Base-by-base conservation (phyloP, 306 rosid species). In the Arachis stenosperma region DNA sequence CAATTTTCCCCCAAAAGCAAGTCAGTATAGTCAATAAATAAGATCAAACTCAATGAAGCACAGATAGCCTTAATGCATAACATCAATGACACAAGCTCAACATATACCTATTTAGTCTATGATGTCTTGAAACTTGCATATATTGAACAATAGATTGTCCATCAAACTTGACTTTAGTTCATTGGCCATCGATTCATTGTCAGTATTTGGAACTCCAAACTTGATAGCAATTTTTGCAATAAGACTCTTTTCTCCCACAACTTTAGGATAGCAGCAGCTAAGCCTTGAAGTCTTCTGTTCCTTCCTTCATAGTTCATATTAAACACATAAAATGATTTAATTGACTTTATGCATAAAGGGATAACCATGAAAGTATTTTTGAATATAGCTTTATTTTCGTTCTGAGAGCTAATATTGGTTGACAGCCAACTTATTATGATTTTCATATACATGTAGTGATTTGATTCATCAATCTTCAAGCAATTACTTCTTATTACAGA, bases 241-340 rank as follows among this genome's bases (percentile, higher is more conserved):
- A 30, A 74, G 86, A 82, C 96, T 81, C 89, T 90, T 92, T 90
- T 92, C 74, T 92, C 87, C 98, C 98, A 92, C 82, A 92, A 61
- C 81, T 90, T 88, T 74, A 92, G 71, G 73, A 92, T 88, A 53
- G 98, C 88, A 37, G 81, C 81, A 57, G 98, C 92, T 66, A 90
- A 85, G 80, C 98, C 98, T 76, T 92, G 90, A 78, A 90, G 97
- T 68, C 87, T 73, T 88, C 78, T 78, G 79, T 92, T 92, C 82
- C 88, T 90, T 73, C 98, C 98, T 92, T 78, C 83, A 79, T 33
- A 61, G 27, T 22, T 22, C 27, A 22, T 22, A 22, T 80, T 42
- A 65, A 47, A 63, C 36, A 79, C n/a, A 47, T 36, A 70, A 74
- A 42, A 14, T 27, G 55, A 78, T 40, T 59, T 50, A 61, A 70